Conservation (phyloP, 257 asterid genomes). For the Lantana camara region DNA sequence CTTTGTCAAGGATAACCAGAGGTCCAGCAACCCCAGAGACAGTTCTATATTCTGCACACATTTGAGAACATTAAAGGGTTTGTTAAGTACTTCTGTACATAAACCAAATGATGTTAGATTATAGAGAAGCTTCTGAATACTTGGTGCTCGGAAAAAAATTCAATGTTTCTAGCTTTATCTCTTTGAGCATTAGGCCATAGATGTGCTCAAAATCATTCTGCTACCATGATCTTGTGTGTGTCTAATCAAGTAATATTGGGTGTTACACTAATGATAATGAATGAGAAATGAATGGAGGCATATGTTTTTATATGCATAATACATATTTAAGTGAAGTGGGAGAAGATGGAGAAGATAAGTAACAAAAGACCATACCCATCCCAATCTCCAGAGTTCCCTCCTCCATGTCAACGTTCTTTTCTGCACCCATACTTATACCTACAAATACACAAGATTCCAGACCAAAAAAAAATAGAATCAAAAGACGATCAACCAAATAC, state of each 20-base stretch:
- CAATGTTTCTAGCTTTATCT: too few species aligned
- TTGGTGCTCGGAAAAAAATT: not conserved
- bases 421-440: constrained; percentile 64
- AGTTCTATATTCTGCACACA: constrained; percentile 88
- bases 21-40: constrained; percentile 99
- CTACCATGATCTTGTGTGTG: not conserved
- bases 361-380: constrained; percentile 73
- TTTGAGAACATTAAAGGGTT: not conserved
- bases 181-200: too few species aligned
- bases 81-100: not conserved
- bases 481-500: constrained; percentile 4
- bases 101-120: not conserved
- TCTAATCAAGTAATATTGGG: not conserved
- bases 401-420: constrained; percentile 61
- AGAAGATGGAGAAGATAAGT: constrained; percentile 17
- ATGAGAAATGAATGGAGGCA: not conserved
- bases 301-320: not conserved
- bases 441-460: constrained; percentile 16
- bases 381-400: constrained; percentile 95
- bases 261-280: not conserved
- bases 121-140: not conserved
- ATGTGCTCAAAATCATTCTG: not conserved
- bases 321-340: not conserved
- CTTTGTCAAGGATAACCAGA: constrained; percentile 96
- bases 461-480: constrained; percentile 17